These are phyloP conservation scores for Danielia oregonensis DNA, from an alignment of 805 yeast species.

Conservation along the genomic window DNA sequence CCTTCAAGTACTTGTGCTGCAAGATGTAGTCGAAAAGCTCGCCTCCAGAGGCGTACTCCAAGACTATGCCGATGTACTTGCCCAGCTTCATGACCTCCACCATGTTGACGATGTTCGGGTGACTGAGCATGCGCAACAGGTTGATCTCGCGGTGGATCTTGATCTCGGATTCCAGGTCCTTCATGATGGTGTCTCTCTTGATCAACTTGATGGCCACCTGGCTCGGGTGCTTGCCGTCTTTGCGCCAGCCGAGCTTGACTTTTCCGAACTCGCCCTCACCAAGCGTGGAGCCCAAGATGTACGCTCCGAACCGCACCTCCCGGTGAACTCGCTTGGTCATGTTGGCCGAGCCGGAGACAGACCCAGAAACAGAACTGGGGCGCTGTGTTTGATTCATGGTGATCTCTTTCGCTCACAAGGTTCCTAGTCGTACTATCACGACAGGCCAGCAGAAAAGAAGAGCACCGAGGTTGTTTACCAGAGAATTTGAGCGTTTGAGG, in stretches of 20 bases:
- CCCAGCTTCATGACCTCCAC: slow-evolving; percentile 94
- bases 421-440: no score
- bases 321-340: slow-evolving; percentile 39
- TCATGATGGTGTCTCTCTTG: slow-evolving; percentile 81
- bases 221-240: slow-evolving; percentile 69
- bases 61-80: slow-evolving; percentile 91
- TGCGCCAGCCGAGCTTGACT: slow-evolving; percentile 94
- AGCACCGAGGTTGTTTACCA: no score
- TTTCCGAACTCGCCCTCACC: slow-evolving; percentile 99
- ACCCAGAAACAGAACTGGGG: neutral
- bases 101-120: slow-evolving; percentile 88
- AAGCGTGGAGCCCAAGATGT: slow-evolving; percentile 84
- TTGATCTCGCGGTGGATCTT: slow-evolving; percentile 92
- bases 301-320: slow-evolving; percentile 84
- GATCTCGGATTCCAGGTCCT: slow-evolving; percentile 79
- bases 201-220: slow-evolving; percentile 94
- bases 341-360: neutral
- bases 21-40: slow-evolving; percentile 92
- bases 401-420: no score
- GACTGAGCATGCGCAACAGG: slow-evolving; percentile 78
- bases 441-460: no score
- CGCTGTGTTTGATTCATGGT: no score
- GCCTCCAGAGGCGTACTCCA: slow-evolving; percentile 97
- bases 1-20: slow-evolving; percentile 82
- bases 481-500: no score